Base-by-base conservation (phyloP, 352 stramenopile species). In the Phytophthora litchii region DNA sequence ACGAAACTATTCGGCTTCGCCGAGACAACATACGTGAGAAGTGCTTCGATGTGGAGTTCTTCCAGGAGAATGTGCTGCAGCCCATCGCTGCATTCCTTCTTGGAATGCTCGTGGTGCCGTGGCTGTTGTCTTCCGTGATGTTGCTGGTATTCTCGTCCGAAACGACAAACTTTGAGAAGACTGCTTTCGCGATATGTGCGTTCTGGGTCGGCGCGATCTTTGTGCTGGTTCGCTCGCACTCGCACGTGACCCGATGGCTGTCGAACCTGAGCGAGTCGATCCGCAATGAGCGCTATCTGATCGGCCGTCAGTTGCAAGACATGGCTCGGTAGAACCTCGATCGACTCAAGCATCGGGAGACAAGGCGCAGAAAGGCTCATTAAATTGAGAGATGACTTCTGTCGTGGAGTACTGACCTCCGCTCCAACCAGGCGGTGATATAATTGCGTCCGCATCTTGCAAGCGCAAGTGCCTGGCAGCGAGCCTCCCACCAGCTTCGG, bases 281-380 rank as follows among this genome's bases (percentile, higher is more conserved):
- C 44, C 85, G 85, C 21, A 93, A 95, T 64, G 87, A 95, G 56
- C 83, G 87, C 37, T 95, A 94, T 70, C 60, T 95, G 34, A 91
- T 95, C 54, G 87, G 87, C 34, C 85, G 86, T 4, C 75, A 94
- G 63, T 69, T 95, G 8, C 83, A 94, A 55, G 87, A 95, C 60
- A 95, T 93, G 84, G 80, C 67, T 37, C 74, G 87, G 56, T 95
- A 87, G 57, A 59, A 35, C 21, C 38, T 11, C 21, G 31, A 32
- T 32, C n/a, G 38, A 64, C 55, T 32, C 29, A 49, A 60, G 4
- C 21, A 55, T 38, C 25, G 46, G 31, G 42, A 43, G 35, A 55
- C n/a, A 50, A 42, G 14, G 44, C 49, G 27, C 45, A 59, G 44
- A 58, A 32, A 12, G 20, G 29, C 4, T 21, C 8, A 4, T 9